These are phyloP conservation scores for Byssoonygena ceratinophila DNA, from an alignment of 2,329 filamentous ascomycete species.

Conservation along the genomic window DNA sequence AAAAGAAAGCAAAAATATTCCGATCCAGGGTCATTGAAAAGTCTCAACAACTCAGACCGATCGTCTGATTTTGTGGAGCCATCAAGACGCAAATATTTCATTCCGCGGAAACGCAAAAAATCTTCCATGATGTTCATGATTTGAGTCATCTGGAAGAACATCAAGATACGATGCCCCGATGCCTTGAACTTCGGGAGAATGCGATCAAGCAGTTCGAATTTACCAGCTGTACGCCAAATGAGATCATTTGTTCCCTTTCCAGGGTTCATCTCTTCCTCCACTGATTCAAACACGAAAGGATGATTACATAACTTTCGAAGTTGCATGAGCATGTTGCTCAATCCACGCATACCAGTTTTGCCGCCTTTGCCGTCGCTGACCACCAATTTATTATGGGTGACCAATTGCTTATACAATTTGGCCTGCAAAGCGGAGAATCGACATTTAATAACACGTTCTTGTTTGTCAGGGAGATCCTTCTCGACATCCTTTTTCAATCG, in stretches of 20 bases:
- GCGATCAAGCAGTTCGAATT: conserved; percentile 90
- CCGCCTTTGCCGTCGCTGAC: conserved; percentile 93
- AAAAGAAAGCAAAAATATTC: conserved; percentile 96
- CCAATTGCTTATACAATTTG: conserved; percentile 93
- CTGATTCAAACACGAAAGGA: conserved; percentile 95
- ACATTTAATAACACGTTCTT: conserved; percentile 98
- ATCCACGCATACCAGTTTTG: conserved; percentile 82
- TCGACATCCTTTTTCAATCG: conserved; percentile 99
- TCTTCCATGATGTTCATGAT: conserved; percentile 99
- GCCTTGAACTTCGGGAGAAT: conserved; percentile 86
- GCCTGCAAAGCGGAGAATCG: conserved; percentile 91
- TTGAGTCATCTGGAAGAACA: conserved; percentile 99
- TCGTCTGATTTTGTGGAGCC: conserved; percentile 97
- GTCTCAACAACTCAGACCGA: conserved; percentile 74
- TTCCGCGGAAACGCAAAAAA: conserved; percentile 71
- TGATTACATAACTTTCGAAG: conserved; percentile 97
- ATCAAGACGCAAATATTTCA: conserved; percentile 84
- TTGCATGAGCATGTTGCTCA: conserved; percentile 99
- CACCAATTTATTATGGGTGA: conserved; percentile 86
- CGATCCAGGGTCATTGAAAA: conserved; percentile 83
- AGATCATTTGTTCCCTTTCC: conserved; percentile 78
- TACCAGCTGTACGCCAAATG: conserved; percentile 89
- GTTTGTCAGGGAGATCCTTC: conserved; percentile 97
- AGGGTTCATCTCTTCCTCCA: conserved; percentile 97
- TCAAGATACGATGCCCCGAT: conserved; percentile 87